Percentiles rank a stretch among this genome's conserved stretches.
phyloP scores from a whole-genome alignment of 2,329 filamentous ascomycete genomes.

The Seiridium unicorne region DNA sequence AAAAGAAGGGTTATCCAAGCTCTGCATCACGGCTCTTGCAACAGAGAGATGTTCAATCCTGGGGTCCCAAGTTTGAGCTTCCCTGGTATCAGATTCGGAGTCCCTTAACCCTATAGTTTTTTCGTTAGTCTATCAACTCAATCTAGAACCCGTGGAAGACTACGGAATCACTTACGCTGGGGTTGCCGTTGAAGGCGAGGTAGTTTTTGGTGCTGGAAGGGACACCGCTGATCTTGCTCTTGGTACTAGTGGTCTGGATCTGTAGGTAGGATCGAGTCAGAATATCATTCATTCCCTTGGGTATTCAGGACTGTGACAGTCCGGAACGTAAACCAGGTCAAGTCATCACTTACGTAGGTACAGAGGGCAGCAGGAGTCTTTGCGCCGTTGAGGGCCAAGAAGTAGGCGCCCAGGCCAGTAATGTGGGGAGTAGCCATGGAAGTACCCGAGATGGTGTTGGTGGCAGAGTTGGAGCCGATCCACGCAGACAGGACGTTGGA shows the following conservation, averaged over 20 bases:
- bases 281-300: background rate
- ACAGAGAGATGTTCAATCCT: background rate
- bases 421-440: conserved; percentile 35
- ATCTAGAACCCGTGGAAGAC: no score
- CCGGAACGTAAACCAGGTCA: no score
- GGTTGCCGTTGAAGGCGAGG: conserved; percentile 55
- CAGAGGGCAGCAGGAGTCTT: conserved; percentile 44
- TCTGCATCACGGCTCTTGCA: background rate
- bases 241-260: conserved; percentile 22
- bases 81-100: background rate
- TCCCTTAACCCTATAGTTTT: no score
- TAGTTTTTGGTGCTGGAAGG: conserved; percentile 46
- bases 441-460: conserved; percentile 46
- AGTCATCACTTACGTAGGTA: conserved; percentile 36
- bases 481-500: conserved; percentile 24
- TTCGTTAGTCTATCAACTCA: no score
- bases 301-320: conserved; percentile 23
- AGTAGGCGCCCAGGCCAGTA: conserved; percentile 34
- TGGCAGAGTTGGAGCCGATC: conserved; percentile 28
- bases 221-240: conserved; percentile 37
- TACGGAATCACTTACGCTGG: conserved; percentile 11
- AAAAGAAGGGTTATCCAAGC: background rate
- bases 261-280: background rate
- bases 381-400: conserved; percentile 40
- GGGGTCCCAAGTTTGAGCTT: background rate